Percentiles rank a stretch among this genome's conserved stretches.
These are phyloP conservation scores for Phyllosticta ampelicida DNA, from an alignment of 2,329 filamentous ascomycete species.

Conservation along the genomic window DNA sequence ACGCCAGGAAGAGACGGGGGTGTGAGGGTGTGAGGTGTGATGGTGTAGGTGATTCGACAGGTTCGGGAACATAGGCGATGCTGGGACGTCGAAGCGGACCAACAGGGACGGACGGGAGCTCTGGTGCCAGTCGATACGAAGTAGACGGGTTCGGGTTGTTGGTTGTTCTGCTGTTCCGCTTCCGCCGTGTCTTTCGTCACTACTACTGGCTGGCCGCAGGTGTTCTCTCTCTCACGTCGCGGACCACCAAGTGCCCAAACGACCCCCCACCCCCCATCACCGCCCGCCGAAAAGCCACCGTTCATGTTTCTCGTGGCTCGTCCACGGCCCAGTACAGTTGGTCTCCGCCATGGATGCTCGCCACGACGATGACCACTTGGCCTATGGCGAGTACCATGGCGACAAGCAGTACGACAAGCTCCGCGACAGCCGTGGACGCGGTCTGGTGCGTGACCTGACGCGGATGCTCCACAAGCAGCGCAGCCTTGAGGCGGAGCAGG, in stretches of 20 bases:
- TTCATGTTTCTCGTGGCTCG: neutral
- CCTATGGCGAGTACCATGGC: slow-evolving; percentile 43
- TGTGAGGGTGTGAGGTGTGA: no score
- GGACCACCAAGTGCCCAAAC: neutral
- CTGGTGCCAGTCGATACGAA: neutral
- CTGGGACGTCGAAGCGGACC: neutral
- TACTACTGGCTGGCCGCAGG: no score
- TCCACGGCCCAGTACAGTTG: slow-evolving; percentile 5
- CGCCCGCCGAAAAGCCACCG: slow-evolving; percentile 7
- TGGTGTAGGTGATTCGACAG: neutral
- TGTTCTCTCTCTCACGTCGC: neutral
- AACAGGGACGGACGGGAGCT: neutral
- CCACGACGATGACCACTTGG: slow-evolving; percentile 39
- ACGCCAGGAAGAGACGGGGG: no score
- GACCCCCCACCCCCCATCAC: neutral
- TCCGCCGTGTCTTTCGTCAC: neutral
- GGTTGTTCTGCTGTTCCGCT: neutral
- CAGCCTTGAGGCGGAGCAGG: slow-evolving; percentile 11
- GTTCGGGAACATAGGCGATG: neutral
- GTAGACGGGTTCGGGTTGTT: neutral
- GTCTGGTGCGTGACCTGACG: slow-evolving; percentile 43
- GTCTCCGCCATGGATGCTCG: neutral
- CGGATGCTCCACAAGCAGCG: slow-evolving; percentile 28
- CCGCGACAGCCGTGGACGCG: slow-evolving; percentile 34
- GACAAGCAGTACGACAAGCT: slow-evolving; percentile 23